A percentile compares a stretch with the other conserved stretches of the same genome.
phyloP scores from a whole-genome alignment of 2,329 filamentous ascomycete species.

The Verticillium zaregamsianum region DNA sequence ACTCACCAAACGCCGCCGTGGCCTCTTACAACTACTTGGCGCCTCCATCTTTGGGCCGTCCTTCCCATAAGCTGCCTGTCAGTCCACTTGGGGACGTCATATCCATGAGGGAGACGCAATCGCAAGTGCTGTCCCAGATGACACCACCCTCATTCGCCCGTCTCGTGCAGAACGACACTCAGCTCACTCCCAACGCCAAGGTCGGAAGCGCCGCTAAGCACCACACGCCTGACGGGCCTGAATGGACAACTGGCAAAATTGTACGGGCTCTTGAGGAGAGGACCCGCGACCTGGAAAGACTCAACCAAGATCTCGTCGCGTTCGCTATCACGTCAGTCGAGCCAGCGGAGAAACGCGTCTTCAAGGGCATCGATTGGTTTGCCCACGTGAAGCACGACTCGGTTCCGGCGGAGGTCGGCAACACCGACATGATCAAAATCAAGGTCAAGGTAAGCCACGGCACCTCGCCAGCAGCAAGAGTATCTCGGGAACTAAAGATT shows the following conservation, averaged over 20 bases:
- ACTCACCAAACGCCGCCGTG: background rate
- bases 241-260: conserved; percentile 41
- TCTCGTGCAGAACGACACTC: conserved; percentile 1
- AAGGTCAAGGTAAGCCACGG: conserved; percentile 42
- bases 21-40: background rate
- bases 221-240: conserved; percentile 25
- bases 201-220: background rate
- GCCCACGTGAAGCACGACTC: conserved; percentile 34
- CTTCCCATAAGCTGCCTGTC: background rate
- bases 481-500: conserved; percentile 1
- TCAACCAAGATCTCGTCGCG: conserved; percentile 40
- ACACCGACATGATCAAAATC: conserved; percentile 38
- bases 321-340: conserved; percentile 42
- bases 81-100: background rate
- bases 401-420: conserved; percentile 20
- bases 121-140: background rate
- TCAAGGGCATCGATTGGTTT: conserved; percentile 43
- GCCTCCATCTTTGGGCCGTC: background rate
- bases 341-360: conserved; percentile 31
- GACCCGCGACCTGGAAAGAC: conserved; percentile 37
- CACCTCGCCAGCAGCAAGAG: background rate
- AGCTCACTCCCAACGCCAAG: conserved; percentile 20
- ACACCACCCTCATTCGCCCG: conserved; percentile 11
- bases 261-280: conserved; percentile 33
- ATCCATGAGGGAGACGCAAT: background rate